Evolutionary conservation across 352 stramenopile genomes (phyloP).

Genomic region (Phytophthora chlamydospora): DNA sequence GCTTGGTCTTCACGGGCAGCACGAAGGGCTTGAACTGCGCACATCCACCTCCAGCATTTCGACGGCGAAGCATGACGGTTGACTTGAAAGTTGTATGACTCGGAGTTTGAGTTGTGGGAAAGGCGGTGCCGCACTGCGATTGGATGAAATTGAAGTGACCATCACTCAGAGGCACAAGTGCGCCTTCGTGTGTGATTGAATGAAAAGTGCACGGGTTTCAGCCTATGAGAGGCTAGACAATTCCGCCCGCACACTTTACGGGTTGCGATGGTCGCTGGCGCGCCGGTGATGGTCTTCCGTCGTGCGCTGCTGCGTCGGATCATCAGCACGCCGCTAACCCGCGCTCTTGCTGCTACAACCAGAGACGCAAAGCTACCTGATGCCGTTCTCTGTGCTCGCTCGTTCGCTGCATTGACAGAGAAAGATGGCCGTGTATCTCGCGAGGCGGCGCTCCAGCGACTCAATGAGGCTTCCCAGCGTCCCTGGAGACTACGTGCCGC

Average conservation of each 20-base stretch:
- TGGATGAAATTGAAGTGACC: constrained; percentile 25
- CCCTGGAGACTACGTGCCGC: constrained; percentile 26
- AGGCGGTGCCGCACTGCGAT: not conserved
- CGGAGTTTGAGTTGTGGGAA: constrained; percentile 21
- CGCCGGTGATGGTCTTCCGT: constrained; percentile 19
- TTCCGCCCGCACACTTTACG: not conserved
- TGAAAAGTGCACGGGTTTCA: constrained; percentile 5
- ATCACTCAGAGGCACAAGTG: constrained; percentile 17
- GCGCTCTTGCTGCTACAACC: not conserved
- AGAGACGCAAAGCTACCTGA: constrained; percentile 3
- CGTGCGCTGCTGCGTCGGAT: constrained; percentile 24
- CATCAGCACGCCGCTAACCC: not conserved
- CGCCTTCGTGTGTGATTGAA: constrained; percentile 13
- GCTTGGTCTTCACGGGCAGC: constrained; percentile 56
- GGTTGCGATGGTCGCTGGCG: constrained; percentile 9
- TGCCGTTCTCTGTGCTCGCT: constrained; percentile 12
- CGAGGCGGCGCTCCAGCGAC: constrained; percentile 12
- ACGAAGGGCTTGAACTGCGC: constrained; percentile 83
- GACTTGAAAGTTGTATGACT: not conserved
- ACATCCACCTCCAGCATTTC: constrained; percentile 20
- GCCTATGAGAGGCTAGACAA: constrained; percentile 8
- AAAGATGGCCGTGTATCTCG: constrained; percentile 7
- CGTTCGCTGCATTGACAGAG: constrained; percentile 22
- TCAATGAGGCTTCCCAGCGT: constrained; percentile 18
- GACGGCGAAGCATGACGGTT: constrained; percentile 61